These are phyloP conservation scores for Maudiozyma saulgeensis DNA, from an alignment of 805 yeast genomes.

Conservation along the genomic window DNA sequence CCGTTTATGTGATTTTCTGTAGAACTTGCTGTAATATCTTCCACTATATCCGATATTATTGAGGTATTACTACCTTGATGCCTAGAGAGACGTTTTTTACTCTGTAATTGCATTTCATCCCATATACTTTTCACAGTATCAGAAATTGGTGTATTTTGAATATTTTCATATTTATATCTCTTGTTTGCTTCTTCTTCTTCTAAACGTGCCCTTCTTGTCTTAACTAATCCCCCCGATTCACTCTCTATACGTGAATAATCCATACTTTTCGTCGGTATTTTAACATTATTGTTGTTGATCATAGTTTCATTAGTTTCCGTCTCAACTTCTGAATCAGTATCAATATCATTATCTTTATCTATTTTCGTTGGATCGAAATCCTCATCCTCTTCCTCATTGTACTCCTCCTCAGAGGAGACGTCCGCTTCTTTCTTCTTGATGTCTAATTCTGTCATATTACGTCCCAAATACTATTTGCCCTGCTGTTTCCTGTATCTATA, in stretches of 20 bases:
- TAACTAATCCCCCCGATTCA: conserved; percentile 51
- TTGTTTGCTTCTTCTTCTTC: conserved; percentile 30
- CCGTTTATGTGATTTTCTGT: too few relatives aligned
- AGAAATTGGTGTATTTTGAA: conserved; percentile 18
- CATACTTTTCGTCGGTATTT: conserved; percentile 20
- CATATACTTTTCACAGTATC: conserved; percentile 46
- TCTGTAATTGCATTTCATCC: conserved; percentile 39
- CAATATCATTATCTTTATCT: conserved; percentile 13
- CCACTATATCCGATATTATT: conserved; percentile 13
- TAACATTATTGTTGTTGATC: not conserved
- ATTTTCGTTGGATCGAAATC: conserved; percentile 30
- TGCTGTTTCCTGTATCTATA: too few relatives aligned
- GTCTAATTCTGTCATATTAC: too few relatives aligned
- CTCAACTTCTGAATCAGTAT: conserved; percentile 23
- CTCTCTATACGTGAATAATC: conserved; percentile 47
- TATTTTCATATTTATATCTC: conserved; percentile 25
- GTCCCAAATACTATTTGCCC: conserved; percentile 4
- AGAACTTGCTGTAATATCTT: not conserved
- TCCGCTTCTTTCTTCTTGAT: not conserved
- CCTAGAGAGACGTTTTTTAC: conserved; percentile 19
- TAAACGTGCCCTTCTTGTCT: conserved; percentile 56
- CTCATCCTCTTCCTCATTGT: conserved; percentile 32
- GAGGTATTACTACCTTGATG: conserved; percentile 16
- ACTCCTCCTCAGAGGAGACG: conserved; percentile 19
- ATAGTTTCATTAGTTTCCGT: conserved; percentile 3